phyloP scores from a whole-genome alignment of 192 early-diverging fungal species.

The Allomyces macrogynus region DNA sequence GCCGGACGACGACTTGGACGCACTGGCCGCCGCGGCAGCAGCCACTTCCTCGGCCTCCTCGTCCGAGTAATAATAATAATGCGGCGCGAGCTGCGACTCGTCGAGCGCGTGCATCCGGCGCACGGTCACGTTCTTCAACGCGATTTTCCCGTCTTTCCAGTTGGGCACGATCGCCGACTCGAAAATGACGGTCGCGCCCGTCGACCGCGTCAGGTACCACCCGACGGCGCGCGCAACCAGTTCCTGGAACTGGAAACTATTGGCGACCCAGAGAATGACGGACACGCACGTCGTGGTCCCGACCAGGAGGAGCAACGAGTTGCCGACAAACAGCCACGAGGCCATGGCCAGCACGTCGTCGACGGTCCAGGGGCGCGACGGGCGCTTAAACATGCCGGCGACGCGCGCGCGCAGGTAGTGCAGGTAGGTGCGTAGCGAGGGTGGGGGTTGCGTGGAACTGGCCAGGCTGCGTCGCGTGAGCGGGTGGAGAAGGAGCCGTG shows the following conservation, averaged over 20 bases:
- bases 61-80: conserved; percentile 4
- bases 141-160: conserved; percentile 75
- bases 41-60: background rate
- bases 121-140: conserved; percentile 60
- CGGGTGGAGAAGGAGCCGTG: too few species aligned
- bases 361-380: conserved; percentile 50
- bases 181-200: conserved; percentile 66
- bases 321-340: conserved; percentile 71
- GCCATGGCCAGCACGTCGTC: conserved; percentile 79
- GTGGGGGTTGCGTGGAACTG: too few species aligned
- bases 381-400: conserved; percentile 23
- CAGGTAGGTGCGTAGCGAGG: too few species aligned
- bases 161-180: conserved; percentile 80
- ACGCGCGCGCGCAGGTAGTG: too few species aligned
- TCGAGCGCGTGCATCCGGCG: conserved; percentile 18
- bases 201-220: conserved; percentile 53
- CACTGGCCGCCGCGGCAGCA: conserved; percentile 3
- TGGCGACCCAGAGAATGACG: conserved; percentile 51
- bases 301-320: conserved; percentile 61
- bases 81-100: conserved; percentile 4
- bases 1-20: background rate
- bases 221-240: conserved; percentile 60
- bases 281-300: conserved; percentile 81
- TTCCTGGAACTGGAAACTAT: conserved; percentile 68
- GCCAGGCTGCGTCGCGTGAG: too few species aligned